phyloP scores from a whole-genome alignment of 805 yeast genomes.

The Metschnikowia reukaufii region DNA sequence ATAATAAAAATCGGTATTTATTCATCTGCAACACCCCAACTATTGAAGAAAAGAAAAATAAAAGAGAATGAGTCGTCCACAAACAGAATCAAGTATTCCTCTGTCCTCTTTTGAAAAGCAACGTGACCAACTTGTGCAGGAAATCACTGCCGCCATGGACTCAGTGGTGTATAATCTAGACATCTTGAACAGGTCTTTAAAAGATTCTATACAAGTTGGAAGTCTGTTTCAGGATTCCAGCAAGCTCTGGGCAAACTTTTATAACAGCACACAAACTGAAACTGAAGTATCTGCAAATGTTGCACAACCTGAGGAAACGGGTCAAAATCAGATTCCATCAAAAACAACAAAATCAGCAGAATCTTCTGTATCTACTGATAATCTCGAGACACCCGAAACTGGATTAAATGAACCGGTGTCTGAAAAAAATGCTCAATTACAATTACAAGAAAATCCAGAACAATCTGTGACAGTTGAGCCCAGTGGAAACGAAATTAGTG shows the following conservation, averaged over 20 bases:
- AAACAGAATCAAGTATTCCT: neutral
- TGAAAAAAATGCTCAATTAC: too few relatives aligned
- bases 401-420: too few relatives aligned
- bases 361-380: neutral
- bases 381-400: neutral
- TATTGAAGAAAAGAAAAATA: neutral
- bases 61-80: neutral
- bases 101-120: constrained; percentile 50
- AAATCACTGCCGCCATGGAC: constrained; percentile 58
- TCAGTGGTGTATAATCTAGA: constrained; percentile 64
- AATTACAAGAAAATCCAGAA: neutral
- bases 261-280: constrained; percentile 45
- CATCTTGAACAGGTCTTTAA: constrained; percentile 64
- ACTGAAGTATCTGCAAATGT: neutral
- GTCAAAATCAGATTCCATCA: neutral
- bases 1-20: too few relatives aligned
- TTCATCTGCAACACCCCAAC: neutral
- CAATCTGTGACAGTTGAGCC: neutral
- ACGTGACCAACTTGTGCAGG: constrained; percentile 56
- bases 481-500: neutral
- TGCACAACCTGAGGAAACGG: neutral
- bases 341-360: neutral
- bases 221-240: constrained; percentile 73
- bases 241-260: constrained; percentile 67
- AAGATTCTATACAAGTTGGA: constrained; percentile 69